Percentiles rank a stretch among this genome's conserved stretches.
These are phyloP conservation scores for Kodamaea fungicola DNA, from an alignment of 1,139 yeast species.

Conservation along the genomic window DNA sequence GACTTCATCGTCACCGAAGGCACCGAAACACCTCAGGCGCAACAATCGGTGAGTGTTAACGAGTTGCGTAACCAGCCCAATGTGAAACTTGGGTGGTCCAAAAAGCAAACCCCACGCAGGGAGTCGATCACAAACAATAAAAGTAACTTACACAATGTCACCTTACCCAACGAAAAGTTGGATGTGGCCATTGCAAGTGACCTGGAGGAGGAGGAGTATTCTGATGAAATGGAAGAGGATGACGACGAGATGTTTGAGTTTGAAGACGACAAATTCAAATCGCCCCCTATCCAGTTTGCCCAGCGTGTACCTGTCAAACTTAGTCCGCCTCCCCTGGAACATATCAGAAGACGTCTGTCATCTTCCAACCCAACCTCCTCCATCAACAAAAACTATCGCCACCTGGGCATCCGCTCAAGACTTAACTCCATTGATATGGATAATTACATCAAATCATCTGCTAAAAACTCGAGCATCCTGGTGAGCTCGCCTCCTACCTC, in stretches of 20 bases:
- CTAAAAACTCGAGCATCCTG: conserved; percentile 35
- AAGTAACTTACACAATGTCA: conserved; percentile 44
- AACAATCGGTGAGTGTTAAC: conserved; percentile 15
- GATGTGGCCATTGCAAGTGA: conserved; percentile 37
- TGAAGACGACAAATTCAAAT: conserved; percentile 34
- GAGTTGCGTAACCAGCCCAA: conserved; percentile 40
- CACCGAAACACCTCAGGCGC: conserved; percentile 13
- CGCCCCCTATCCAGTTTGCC: conserved; percentile 44
- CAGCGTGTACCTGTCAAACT: conserved; percentile 42
- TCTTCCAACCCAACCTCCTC: conserved; percentile 15
- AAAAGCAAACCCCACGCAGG: conserved; percentile 37
- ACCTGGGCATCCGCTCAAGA: conserved; percentile 38
- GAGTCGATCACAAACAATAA: conserved; percentile 53
- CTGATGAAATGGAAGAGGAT: conserved; percentile 18
- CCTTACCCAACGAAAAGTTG: conserved; percentile 37
- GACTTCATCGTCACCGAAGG: conserved; percentile 50
- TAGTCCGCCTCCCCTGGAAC: conserved; percentile 37
- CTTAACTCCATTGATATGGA: conserved; percentile 44
- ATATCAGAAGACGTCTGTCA: conserved; percentile 26
- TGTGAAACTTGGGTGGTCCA: conserved; percentile 44
- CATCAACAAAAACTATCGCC: conserved; percentile 18
- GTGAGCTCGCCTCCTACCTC: conserved; percentile 33
- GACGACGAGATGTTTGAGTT: conserved; percentile 39
- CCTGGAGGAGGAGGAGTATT: conserved; percentile 32
- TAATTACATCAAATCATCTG: conserved; percentile 40